phyloP scores from a whole-genome alignment of 805 yeast species.

The Yamadazyma scolyti region DNA sequence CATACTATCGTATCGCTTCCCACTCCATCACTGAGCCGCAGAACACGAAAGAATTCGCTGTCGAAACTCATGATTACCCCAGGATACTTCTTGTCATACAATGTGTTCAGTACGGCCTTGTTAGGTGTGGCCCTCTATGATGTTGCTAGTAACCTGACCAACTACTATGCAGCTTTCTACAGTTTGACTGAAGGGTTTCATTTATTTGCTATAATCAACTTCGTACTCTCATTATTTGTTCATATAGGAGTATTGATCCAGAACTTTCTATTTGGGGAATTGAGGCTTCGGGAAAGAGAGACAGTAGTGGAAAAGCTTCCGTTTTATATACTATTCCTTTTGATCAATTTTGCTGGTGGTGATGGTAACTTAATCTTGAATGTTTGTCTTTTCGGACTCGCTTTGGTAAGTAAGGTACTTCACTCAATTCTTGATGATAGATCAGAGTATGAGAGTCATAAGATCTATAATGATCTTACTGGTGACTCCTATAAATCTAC shows the following conservation, averaged over 20 bases:
- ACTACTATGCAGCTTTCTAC: slow-evolving; percentile 19
- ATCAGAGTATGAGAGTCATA: slow-evolving; percentile 35
- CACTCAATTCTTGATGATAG: slow-evolving; percentile 70
- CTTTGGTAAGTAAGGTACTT: slow-evolving; percentile 52
- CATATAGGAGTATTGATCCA: slow-evolving; percentile 42
- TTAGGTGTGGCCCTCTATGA: slow-evolving; percentile 21
- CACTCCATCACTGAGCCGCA: too few species aligned
- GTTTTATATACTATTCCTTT: slow-evolving; percentile 37
- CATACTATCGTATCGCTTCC: too few species aligned
- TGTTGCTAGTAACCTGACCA: slow-evolving; percentile 17
- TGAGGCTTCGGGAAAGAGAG: slow-evolving; percentile 72
- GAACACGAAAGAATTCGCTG: too few species aligned
- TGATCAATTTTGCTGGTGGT: slow-evolving; percentile 64
- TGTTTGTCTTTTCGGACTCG: slow-evolving; percentile 35
- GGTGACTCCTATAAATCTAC: slow-evolving; percentile 12
- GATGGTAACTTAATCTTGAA: slow-evolving; percentile 56
- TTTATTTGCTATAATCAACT: slow-evolving; percentile 25
- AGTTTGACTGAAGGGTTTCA: slow-evolving; percentile 29
- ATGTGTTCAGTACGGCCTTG: too few species aligned
- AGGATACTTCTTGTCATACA: too few species aligned
- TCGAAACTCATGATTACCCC: too few species aligned
- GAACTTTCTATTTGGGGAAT: slow-evolving; percentile 62
- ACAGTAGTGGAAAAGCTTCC: slow-evolving; percentile 44
- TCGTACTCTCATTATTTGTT: slow-evolving; percentile 17
- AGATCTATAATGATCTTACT: slow-evolving; percentile 21